Percentiles rank a stretch among this genome's conserved stretches.
Evolutionary conservation across 805 yeast species (phyloP).

Genomic region (Wickerhamiella kurtzmanii): DNA sequence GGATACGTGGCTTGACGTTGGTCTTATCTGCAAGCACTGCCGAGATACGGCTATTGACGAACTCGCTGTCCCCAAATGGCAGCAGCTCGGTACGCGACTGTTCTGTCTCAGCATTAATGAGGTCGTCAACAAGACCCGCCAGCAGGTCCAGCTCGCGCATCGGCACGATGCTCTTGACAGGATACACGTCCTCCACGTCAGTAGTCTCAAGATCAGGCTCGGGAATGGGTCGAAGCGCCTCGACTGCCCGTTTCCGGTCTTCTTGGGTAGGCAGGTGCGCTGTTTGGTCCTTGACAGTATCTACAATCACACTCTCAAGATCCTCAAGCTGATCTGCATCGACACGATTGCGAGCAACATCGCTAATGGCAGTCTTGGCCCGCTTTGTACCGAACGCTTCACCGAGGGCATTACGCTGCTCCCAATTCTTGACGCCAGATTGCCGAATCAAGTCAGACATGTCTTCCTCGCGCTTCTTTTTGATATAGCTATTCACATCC

Average conservation of each 20-base stretch:
- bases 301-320: constrained; percentile 69
- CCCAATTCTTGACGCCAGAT: constrained; percentile 32
- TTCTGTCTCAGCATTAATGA: constrained; percentile 37
- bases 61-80: constrained; percentile 49
- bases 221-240: constrained; percentile 75
- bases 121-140: constrained; percentile 39
- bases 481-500: constrained; percentile 49
- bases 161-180: constrained; percentile 58
- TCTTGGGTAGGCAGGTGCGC: constrained; percentile 57
- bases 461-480: constrained; percentile 40
- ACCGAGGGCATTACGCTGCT: constrained; percentile 75
- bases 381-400: constrained; percentile 95
- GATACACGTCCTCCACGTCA: constrained; percentile 68
- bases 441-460: constrained; percentile 55
- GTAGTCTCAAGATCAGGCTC: constrained; percentile 64
- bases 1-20: constrained; percentile 24
- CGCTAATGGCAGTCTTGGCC: constrained; percentile 81
- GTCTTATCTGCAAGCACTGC: constrained; percentile 32
- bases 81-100: constrained; percentile 42
- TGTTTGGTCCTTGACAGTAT: constrained; percentile 58
- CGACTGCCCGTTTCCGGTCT: constrained; percentile 43
- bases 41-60: constrained; percentile 34
- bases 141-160: constrained; percentile 47
- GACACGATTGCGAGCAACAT: constrained; percentile 67
- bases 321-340: constrained; percentile 70